Conservation (phyloP, 257 asterid genomes). For the Gentiana macrophylla region DNA sequence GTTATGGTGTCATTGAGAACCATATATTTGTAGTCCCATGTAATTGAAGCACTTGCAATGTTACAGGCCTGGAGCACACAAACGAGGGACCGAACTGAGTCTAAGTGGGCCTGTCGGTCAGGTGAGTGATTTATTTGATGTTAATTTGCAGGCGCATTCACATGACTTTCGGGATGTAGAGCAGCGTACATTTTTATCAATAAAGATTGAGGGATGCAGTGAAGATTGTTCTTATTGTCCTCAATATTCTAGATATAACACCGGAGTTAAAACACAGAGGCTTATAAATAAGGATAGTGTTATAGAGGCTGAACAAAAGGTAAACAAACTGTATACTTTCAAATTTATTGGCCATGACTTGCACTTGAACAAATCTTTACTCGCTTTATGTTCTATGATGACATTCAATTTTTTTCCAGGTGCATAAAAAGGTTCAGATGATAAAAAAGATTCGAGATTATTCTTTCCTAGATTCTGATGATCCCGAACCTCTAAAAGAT, state of each 20-base stretch:
- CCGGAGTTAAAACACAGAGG: conserved; percentile 80
- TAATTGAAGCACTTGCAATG: too few species aligned
- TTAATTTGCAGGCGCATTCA: conserved; percentile 71
- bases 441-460: conserved; percentile 78
- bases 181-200: conserved; percentile 85
- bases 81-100: too few species aligned
- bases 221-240: conserved; percentile 98
- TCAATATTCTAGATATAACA: conserved; percentile 76
- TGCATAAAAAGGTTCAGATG: conserved; percentile 54
- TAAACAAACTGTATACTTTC: conserved; percentile 10
- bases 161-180: conserved; percentile 96
- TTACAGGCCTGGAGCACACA: too few species aligned
- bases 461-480: conserved; percentile 76
- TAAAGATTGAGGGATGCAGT: conserved; percentile 96
- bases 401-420: conserved; percentile 22
- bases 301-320: conserved; percentile 80
- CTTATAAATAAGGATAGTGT: conserved; percentile 82
- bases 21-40: too few species aligned
- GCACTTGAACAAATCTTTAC: neutral
- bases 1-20: too few species aligned
- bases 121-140: too few species aligned
- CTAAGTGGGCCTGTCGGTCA: too few species aligned
- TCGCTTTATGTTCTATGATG: conserved; percentile 8
- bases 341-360: too few species aligned
- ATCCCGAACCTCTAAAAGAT: conserved; percentile 47